These are phyloP conservation scores for Aquilaria yunnanensis DNA, from an alignment of 345 rosid genomes.

Conservation along the genomic window DNA sequence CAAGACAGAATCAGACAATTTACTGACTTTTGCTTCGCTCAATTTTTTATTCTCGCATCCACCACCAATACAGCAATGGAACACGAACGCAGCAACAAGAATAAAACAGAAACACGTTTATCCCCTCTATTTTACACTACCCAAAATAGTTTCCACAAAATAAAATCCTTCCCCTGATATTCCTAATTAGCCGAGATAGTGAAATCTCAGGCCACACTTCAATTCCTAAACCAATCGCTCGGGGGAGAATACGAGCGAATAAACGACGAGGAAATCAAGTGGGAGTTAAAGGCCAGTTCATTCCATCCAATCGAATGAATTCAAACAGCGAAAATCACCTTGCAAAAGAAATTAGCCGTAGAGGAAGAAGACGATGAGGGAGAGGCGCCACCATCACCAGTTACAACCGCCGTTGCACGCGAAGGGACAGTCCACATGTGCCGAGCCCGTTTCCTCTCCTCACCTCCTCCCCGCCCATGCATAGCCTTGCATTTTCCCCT, in stretches of 20 bases:
- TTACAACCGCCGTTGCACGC: slow-evolving; percentile 42
- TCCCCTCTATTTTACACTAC: too few relatives aligned
- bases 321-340: slow-evolving; percentile 33
- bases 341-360: slow-evolving; percentile 41
- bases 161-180: background rate
- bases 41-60: background rate
- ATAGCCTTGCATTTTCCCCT: slow-evolving; percentile 68
- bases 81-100: too few relatives aligned
- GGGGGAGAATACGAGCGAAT: background rate
- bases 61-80: background rate
- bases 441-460: slow-evolving; percentile 36
- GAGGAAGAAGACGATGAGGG: slow-evolving; percentile 33
- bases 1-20: too few relatives aligned
- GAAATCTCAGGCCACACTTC: background rate
- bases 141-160: background rate
- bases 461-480: slow-evolving; percentile 51
- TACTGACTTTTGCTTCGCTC: too few relatives aligned
- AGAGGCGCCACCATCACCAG: slow-evolving; percentile 35
- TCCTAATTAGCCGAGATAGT: background rate
- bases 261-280: background rate
- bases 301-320: background rate
- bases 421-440: slow-evolving; percentile 57
- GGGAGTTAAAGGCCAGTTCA: background rate
- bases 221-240: background rate
- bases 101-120: too few relatives aligned